Evolutionary conservation across 306 rosid species (phyloP), one percentile per base, ranked within the genome.

Genomic region (Dicorynia guianensis): DNA sequence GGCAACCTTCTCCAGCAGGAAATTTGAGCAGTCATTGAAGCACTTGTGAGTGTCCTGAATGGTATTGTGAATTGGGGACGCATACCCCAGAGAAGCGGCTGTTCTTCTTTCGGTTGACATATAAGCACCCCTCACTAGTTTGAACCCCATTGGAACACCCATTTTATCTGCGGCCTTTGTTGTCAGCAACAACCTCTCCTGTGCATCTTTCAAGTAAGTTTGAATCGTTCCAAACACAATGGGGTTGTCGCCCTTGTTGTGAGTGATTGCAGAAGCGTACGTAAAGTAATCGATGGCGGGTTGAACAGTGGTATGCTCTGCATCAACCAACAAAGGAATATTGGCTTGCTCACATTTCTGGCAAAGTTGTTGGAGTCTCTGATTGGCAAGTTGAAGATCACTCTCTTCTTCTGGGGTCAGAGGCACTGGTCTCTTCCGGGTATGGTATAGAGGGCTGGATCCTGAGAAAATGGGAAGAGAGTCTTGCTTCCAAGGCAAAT

Each of bases 201-300:
- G 86, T 4, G 99, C 97, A 52, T 92, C 99, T 61, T 90, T 96
- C 64, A 96, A 67, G 72, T 96, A 96, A 1, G 98, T 85, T 57
- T 92, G 99, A 0, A 96, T 36, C 0, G 99, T 96, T 0, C 93
- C 96, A 39, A 76, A 89, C 14, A 96, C 88, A 3, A 85, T 80
- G 0, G 97, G 89, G 36, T 59, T 80, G 4, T 77, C 84, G 18
- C 62, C 88, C 30, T 56, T 82, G 84, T 95, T 95, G 80, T 87
- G 79, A 42, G 58, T 2, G 17, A 95, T 76, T 3, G 99, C 91
- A 0, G 97, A 56, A 4, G 93, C 76, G 67, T 95, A 92, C 0
- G 99, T 90, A 47, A 95, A 82, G 82, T 95, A 95, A 60, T 95
- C 99, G 17, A 95, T 89, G 46, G 96, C 97, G 3, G 99, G 99